phyloP scores from a whole-genome alignment of 192 early-diverging fungal genomes.

The Allomyces macrogynus region DNA sequence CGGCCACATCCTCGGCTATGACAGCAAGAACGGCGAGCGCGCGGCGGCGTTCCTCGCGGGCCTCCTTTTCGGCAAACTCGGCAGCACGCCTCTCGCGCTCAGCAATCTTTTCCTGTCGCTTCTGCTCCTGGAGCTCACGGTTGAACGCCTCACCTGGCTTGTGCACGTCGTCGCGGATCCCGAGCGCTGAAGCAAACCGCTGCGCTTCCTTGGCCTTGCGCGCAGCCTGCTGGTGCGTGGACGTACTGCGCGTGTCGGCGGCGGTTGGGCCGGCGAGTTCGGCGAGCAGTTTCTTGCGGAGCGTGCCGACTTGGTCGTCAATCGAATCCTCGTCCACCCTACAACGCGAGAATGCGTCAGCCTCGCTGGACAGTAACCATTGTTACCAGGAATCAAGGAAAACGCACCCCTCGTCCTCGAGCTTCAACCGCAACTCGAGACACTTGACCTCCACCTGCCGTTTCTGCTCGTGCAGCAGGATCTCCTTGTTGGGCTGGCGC shows the following conservation, averaged over 20 bases:
- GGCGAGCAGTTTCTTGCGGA: conserved; percentile 34
- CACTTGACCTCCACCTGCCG: conserved; percentile 74
- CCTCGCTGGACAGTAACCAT: not conserved
- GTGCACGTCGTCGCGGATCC: conserved; percentile 35
- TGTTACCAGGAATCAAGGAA: not conserved
- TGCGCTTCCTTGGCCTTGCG: conserved; percentile 49
- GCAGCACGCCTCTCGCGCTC: conserved; percentile 10
- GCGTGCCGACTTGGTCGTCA: conserved; percentile 33
- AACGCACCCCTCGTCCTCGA: conserved; percentile 49
- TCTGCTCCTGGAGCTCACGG: conserved; percentile 36
- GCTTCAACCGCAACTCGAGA: conserved; percentile 50
- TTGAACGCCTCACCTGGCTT: conserved; percentile 63
- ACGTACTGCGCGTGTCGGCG: conserved; percentile 20
- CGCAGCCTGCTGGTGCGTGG: conserved; percentile 48
- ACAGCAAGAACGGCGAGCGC: not conserved
- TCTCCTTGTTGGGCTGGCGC: conserved; percentile 49
- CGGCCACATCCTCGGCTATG: not conserved
- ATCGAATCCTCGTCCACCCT: conserved; percentile 41
- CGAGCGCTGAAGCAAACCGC: conserved; percentile 40
- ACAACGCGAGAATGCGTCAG: conserved; percentile 1
- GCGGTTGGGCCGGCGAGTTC: conserved; percentile 6
- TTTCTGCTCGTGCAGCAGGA: conserved; percentile 68
- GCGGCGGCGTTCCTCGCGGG: conserved; percentile 10
- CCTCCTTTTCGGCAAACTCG: conserved; percentile 11
- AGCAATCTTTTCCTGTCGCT: conserved; percentile 14